These are phyloP conservation scores for Neonectria coccinea DNA, from an alignment of 2,329 filamentous ascomycete species.

Conservation along the genomic window DNA sequence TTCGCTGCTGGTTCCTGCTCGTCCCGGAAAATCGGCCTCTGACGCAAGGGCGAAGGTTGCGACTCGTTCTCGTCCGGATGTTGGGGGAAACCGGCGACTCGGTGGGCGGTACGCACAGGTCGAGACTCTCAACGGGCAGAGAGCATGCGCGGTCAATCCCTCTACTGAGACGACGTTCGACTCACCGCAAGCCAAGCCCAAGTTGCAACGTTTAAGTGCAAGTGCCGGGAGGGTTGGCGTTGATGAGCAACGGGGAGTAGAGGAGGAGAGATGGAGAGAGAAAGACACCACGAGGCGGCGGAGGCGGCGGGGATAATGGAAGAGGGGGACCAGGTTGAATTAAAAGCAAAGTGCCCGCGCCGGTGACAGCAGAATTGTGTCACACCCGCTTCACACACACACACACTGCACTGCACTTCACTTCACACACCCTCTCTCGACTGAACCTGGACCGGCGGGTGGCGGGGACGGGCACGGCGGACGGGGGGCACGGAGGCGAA, in stretches of 20 bases:
- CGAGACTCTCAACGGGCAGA: constrained; percentile 12
- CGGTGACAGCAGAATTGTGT: constrained; percentile 8
- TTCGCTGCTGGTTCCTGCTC: constrained; percentile 22
- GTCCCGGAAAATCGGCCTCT: constrained; percentile 36
- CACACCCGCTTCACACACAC: not conserved
- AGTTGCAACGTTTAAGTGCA: constrained; percentile 21
- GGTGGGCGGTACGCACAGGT: constrained; percentile 6
- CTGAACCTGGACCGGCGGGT: constrained; percentile 10
- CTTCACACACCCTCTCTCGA: constrained; percentile 6
- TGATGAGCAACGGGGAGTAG: constrained; percentile 17
- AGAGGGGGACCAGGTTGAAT: constrained; percentile 36
- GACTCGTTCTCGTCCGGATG: constrained; percentile 12
- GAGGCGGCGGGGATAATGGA: constrained; percentile 19
- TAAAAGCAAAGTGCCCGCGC: constrained; percentile 41
- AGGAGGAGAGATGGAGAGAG: constrained; percentile 19
- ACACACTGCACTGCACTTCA: constrained; percentile 5
- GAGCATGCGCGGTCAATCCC: constrained; percentile 1
- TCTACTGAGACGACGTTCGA: constrained; percentile 5
- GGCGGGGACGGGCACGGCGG: constrained; percentile 16
- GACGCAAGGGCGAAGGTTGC: constrained; percentile 33
- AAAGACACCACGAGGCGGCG: constrained; percentile 32
- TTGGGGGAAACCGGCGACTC: not conserved
- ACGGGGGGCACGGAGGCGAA: constrained; percentile 18
- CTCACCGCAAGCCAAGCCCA: constrained; percentile 15
- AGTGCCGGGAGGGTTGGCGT: not conserved